A percentile compares a stretch with the other conserved stretches of the same genome.
phyloP scores from a whole-genome alignment of 1,139 yeast genomes.

The Meyerozyma sp. region DNA sequence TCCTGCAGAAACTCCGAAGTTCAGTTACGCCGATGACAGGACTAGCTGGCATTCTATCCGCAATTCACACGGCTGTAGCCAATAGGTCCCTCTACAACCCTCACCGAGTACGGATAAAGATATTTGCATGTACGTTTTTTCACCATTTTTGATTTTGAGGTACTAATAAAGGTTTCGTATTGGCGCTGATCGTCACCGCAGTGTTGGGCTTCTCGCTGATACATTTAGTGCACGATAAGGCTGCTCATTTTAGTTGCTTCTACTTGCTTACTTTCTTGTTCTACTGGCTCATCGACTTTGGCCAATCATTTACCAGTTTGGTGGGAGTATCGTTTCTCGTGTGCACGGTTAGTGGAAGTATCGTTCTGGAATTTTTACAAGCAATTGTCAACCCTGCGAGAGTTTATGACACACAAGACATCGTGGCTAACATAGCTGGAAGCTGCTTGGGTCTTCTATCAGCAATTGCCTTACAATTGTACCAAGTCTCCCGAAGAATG shows the following conservation, averaged over 20 bases:
- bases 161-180: background rate
- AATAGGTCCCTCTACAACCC: background rate
- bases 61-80: background rate
- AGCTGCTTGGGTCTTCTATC: background rate
- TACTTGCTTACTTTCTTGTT: background rate
- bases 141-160: background rate
- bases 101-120: background rate
- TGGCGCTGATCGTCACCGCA: background rate
- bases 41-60: background rate
- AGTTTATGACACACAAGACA: background rate
- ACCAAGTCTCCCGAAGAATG: background rate
- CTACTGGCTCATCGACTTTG: constrained; percentile 1
- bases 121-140: background rate
- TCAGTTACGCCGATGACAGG: too few relatives aligned
- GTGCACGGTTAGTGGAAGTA: background rate
- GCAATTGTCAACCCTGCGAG: background rate
- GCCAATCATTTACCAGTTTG: background rate
- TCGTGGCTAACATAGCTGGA: background rate
- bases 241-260: background rate
- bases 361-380: background rate
- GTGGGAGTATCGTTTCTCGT: background rate
- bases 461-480: background rate
- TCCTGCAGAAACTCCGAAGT: background rate
- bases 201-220: background rate
- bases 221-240: background rate